A percentile compares a stretch with the other conserved stretches of the same genome.
Evolutionary conservation across 2,329 filamentous ascomycete genomes (phyloP).

Genomic region (Colletotrichum australisinense): DNA sequence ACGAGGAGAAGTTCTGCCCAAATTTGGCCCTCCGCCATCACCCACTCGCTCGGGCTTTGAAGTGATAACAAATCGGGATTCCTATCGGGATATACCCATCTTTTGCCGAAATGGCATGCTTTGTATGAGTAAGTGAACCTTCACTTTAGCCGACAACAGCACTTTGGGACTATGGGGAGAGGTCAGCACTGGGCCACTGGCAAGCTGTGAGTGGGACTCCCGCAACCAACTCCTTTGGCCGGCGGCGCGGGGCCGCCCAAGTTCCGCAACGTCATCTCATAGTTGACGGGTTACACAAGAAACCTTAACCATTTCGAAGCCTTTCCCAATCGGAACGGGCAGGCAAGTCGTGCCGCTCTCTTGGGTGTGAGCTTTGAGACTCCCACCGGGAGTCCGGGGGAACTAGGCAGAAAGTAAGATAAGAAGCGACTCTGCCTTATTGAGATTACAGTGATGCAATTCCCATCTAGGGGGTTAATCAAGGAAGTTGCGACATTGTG

Average conservation of each 20-base stretch:
- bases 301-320: background rate
- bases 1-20: background rate
- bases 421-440: background rate
- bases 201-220: background rate
- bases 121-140: background rate
- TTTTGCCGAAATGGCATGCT: background rate
- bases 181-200: too few species aligned
- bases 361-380: background rate
- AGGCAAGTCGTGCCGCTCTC: background rate
- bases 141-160: background rate
- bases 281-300: slow-evolving; percentile 5
- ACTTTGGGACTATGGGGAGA: too few species aligned
- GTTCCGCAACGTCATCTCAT: background rate
- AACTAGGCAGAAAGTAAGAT: background rate
- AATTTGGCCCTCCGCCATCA: background rate
- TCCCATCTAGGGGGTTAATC: background rate
- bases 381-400: background rate
- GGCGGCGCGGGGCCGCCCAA: background rate
- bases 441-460: background rate
- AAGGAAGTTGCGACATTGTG: background rate
- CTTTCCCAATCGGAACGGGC: background rate
- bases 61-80: background rate
- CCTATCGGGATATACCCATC: background rate
- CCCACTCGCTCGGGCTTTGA: background rate
- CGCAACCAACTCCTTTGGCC: background rate